A percentile compares a stretch with the other conserved stretches of the same genome.
These are phyloP conservation scores for Eleusine indica DNA, from an alignment of 176 grass and related monocot species.

Conservation along the genomic window DNA sequence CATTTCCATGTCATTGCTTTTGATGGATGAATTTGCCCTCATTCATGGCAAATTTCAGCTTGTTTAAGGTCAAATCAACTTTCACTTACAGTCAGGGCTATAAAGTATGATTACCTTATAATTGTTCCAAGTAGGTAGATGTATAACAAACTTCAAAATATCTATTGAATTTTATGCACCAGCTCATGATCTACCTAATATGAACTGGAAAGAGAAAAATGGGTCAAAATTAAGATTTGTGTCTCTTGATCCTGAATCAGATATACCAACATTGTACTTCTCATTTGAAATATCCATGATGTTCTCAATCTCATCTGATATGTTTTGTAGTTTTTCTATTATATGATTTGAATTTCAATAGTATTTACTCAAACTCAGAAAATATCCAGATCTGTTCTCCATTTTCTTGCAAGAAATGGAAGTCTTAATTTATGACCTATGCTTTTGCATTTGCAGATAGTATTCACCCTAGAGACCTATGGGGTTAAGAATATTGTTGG, in stretches of 20 bases:
- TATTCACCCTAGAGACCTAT: constrained; percentile 91
- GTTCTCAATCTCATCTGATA: background rate
- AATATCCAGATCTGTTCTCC: background rate
- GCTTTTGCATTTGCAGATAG: constrained; percentile 66
- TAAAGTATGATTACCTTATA: constrained; percentile 18
- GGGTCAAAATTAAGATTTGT: background rate
- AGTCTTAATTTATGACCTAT: constrained; percentile 7
- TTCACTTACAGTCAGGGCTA: constrained; percentile 6
- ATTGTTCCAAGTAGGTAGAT: constrained; percentile 7
- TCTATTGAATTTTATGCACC: constrained; percentile 15
- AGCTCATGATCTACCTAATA: background rate
- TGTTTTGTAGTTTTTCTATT: background rate
- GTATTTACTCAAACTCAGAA: constrained; percentile 22
- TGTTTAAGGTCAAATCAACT: constrained; percentile 11
- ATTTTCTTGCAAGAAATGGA: background rate
- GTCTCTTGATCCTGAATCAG: constrained; percentile 2
- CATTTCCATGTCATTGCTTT: constrained; percentile 15
- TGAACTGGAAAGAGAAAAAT: background rate
- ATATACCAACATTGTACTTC: background rate
- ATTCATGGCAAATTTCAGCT: constrained; percentile 6
- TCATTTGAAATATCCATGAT: background rate
- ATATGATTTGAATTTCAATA: constrained; percentile 11
- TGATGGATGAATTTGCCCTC: background rate
- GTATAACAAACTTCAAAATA: background rate
- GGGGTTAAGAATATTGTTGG: constrained; percentile 94